phyloP scores from a whole-genome alignment of 371 early-diverging fungal genomes.

The Syncephalastrum racemosum region DNA sequence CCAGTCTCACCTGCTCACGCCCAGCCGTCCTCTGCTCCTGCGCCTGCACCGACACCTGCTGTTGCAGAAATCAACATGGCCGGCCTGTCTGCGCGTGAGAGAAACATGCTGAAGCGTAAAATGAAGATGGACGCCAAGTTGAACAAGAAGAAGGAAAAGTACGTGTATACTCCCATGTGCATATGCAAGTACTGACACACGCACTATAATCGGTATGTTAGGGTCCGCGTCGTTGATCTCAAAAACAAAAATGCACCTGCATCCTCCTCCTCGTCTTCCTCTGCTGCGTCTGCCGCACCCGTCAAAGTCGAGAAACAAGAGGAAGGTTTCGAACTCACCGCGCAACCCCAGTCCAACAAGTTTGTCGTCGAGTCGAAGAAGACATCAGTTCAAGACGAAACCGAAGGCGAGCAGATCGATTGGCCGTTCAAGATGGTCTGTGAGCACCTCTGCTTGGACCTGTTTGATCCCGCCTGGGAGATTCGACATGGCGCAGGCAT shows the following conservation, averaged over 20 bases:
- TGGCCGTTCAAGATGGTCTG: slow-evolving; percentile 95
- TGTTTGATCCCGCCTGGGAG: slow-evolving; percentile 94
- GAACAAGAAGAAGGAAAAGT: slow-evolving; percentile 76
- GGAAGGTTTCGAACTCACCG: slow-evolving; percentile 64
- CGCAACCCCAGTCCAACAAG: slow-evolving; percentile 70
- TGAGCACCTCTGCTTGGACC: slow-evolving; percentile 86
- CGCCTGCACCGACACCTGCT: slow-evolving; percentile 38
- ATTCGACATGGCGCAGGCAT: slow-evolving; percentile 96
- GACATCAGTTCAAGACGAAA: slow-evolving; percentile 30
- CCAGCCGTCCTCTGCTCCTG: slow-evolving; percentile 23
- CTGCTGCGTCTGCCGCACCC: slow-evolving; percentile 39
- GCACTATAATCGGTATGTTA: slow-evolving; percentile 7
- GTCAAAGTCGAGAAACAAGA: slow-evolving; percentile 40
- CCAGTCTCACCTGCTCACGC: slow-evolving; percentile 22
- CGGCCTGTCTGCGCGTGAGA: slow-evolving; percentile 90
- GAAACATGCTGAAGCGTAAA: slow-evolving; percentile 86
- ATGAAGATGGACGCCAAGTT: slow-evolving; percentile 78
- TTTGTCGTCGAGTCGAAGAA: slow-evolving; percentile 76
- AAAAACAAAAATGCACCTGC: slow-evolving; percentile 30
- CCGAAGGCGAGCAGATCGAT: slow-evolving; percentile 38
- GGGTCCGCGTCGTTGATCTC: slow-evolving; percentile 50
- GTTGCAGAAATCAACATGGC: slow-evolving; percentile 66
- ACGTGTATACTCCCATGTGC: slow-evolving; percentile 13
- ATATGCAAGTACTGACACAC: background rate
- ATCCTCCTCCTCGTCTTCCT: too few relatives aligned